Conservation (phyloP, 1,139 yeast genomes). For the Torulaspora pretoriensis region DNA sequence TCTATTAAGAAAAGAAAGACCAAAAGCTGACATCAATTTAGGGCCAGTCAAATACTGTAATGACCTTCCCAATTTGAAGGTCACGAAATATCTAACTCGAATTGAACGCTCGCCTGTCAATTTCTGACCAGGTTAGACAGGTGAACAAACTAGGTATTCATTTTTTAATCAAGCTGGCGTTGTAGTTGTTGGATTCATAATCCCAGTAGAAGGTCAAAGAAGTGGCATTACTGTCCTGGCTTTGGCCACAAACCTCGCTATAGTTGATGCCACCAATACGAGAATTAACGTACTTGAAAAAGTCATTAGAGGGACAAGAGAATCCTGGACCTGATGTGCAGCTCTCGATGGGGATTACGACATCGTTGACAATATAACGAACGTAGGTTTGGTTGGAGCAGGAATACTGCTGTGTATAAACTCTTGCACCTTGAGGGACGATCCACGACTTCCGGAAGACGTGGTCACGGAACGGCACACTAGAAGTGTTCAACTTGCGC, state of each 20-base stretch:
- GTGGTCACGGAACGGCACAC: conserved; percentile 41
- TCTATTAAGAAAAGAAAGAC: too few relatives aligned
- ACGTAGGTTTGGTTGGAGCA: conserved; percentile 42
- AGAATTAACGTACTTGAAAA: conserved; percentile 36
- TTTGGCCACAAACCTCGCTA: conserved; percentile 37
- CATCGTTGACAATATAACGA: conserved; percentile 55
- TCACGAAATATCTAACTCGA: neutral
- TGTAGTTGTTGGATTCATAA: conserved; percentile 18
- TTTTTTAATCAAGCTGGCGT: conserved; percentile 21
- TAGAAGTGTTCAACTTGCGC: conserved; percentile 27
- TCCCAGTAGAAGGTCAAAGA: conserved; percentile 34
- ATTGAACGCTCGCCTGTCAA: neutral
- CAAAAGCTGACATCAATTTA: too few relatives aligned
- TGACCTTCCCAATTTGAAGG: too few relatives aligned
- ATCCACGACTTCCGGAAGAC: conserved; percentile 23
- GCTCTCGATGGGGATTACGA: conserved; percentile 51
- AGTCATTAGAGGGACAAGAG: conserved; percentile 48
- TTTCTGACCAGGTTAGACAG: too few relatives aligned
- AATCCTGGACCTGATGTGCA: conserved; percentile 61
- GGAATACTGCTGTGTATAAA: conserved; percentile 48
- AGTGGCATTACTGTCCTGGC: conserved; percentile 21
- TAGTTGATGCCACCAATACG: conserved; percentile 39
- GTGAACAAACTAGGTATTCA: neutral
- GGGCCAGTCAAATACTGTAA: too few relatives aligned
- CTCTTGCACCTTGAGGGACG: conserved; percentile 57